Evolutionary conservation across 2,329 filamentous ascomycete species (phyloP).

Genomic region (Myriosclerotinia curreyana): DNA sequence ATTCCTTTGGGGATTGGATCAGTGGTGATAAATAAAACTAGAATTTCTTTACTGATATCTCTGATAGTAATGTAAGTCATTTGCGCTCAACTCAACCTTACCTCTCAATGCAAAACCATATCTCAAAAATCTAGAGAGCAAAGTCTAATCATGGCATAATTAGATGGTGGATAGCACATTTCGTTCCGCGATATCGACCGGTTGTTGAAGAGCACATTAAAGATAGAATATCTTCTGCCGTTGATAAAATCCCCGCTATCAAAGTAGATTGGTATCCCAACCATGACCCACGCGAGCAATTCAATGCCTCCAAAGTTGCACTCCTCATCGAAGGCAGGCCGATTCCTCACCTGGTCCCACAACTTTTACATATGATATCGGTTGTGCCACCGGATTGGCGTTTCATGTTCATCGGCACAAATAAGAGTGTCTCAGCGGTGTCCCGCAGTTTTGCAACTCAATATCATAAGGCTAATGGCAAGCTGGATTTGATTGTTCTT

Average conservation of each 20-base stretch:
- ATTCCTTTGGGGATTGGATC: constrained; percentile 27
- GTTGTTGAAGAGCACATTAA: constrained; percentile 42
- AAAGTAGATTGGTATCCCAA: constrained; percentile 38
- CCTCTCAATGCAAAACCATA: not conserved
- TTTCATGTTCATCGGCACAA: constrained; percentile 52
- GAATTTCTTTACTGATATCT: constrained; percentile 31
- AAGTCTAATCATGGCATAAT: not conserved
- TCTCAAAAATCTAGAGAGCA: not conserved
- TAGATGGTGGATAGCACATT: constrained; percentile 49
- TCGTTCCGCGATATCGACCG: constrained; percentile 46
- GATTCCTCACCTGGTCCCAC: constrained; percentile 49
- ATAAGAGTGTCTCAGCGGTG: constrained; percentile 47
- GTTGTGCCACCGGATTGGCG: constrained; percentile 57
- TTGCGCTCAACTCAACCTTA: not conserved
- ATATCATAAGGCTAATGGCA: constrained; percentile 50
- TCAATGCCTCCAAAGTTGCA: constrained; percentile 48
- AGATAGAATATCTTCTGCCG: constrained; percentile 31
- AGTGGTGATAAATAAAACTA: constrained; percentile 33
- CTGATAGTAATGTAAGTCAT: constrained; percentile 35
- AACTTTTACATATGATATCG: constrained; percentile 55
- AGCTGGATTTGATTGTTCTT: constrained; percentile 35
- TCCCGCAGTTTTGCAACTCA: constrained; percentile 47
- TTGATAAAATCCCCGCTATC: constrained; percentile 35
- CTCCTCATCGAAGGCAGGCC: constrained; percentile 54
- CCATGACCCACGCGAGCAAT: constrained; percentile 33